Evolutionary conservation across 495 filamentous ascomycete genomes (phyloP).

Genomic region (Tetracladium marchalianum): DNA sequence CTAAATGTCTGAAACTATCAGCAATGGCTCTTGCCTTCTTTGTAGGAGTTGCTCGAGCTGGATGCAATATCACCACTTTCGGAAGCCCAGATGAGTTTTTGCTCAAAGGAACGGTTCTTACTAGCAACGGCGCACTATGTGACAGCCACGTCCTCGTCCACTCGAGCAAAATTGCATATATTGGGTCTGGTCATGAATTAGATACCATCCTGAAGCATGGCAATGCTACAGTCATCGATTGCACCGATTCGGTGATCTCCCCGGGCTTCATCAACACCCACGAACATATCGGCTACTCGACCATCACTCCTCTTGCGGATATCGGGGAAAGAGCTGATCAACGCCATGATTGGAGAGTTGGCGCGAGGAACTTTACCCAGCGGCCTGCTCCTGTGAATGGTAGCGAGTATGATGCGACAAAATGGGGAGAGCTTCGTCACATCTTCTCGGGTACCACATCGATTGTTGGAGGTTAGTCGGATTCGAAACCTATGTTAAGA

Average conservation of each 20-base stretch:
- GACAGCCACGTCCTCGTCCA: constrained; percentile 7
- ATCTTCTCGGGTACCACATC: constrained; percentile 16
- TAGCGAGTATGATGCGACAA: constrained; percentile 3
- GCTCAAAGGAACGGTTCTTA: constrained; percentile 8
- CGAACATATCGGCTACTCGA: constrained; percentile 30
- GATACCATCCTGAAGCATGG: too few species aligned
- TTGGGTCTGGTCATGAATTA: not conserved
- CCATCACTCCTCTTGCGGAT: too few species aligned
- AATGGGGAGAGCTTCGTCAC: constrained; percentile 17
- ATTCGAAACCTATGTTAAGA: too few species aligned
- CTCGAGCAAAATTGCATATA: constrained; percentile 5
- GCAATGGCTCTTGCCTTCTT: too few species aligned
- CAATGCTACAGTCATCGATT: constrained; percentile 22
- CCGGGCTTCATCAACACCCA: constrained; percentile 47
- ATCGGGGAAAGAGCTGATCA: constrained; percentile 6
- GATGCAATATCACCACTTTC: too few species aligned
- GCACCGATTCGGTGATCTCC: constrained; percentile 34
- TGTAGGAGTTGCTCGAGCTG: too few species aligned
- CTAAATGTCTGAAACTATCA: too few species aligned
- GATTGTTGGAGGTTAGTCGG: constrained; percentile 3
- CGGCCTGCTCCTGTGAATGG: constrained; percentile 7
- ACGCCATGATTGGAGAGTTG: constrained; percentile 14
- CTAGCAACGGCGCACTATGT: not conserved
- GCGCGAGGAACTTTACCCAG: constrained; percentile 6
- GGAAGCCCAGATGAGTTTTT: constrained; percentile 3